These are phyloP conservation scores for Thielaviopsis euricoi DNA, from an alignment of 2,329 filamentous ascomycete species.

Conservation along the genomic window DNA sequence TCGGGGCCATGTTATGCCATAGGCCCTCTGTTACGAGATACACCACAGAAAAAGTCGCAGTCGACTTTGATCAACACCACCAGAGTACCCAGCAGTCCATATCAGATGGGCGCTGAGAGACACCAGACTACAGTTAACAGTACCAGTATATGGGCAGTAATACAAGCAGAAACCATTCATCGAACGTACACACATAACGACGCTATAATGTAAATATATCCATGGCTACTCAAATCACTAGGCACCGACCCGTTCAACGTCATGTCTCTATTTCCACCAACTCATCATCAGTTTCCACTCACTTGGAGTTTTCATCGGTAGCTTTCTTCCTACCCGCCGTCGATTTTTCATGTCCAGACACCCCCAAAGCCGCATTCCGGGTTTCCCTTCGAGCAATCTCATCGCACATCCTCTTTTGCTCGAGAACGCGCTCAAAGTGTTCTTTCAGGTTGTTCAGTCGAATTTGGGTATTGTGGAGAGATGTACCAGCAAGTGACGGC, in stretches of 20 bases:
- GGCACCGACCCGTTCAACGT: background rate
- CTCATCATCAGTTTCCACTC: background rate
- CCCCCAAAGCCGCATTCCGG: background rate
- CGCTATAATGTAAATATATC: background rate
- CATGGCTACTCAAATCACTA: background rate
- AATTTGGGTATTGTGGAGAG: background rate
- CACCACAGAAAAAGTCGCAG: background rate
- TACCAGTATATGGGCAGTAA: background rate
- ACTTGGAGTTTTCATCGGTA: too few relatives aligned
- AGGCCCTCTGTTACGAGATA: background rate
- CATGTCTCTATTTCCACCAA: background rate
- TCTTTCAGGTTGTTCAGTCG: background rate
- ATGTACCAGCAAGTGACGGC: background rate
- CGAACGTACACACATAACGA: background rate
- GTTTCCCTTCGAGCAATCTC: background rate
- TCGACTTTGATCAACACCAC: background rate
- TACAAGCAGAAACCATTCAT: background rate
- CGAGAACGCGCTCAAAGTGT: background rate
- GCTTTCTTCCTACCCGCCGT: background rate
- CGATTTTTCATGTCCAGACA: background rate
- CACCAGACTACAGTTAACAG: background rate
- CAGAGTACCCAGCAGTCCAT: background rate
- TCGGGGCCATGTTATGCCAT: background rate
- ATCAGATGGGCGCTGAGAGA: background rate
- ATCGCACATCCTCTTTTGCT: background rate